Evolutionary conservation across 495 filamentous ascomycete species (phyloP), one percentile per base, ranked within the genome.

Genomic region (Staphylotrichum tortipilum): DNA sequence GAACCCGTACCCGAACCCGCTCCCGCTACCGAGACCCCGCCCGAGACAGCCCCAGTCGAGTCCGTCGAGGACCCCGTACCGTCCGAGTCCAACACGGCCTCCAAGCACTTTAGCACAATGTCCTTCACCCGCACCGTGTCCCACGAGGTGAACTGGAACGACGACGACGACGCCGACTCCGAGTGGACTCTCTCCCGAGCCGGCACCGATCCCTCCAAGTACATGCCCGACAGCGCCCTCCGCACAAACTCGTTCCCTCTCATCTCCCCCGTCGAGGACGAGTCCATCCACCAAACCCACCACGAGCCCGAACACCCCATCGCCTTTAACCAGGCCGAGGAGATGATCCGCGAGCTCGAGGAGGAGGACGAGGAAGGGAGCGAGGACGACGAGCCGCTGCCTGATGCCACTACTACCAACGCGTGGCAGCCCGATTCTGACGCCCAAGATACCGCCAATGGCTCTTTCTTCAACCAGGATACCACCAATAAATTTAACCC

Each of bases 231-330:
- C 11, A 70, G 57, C 44, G 73, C 77, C n/a, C n/a, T n/a, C 26
- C 71, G 79, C 42, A 76, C 80, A 36, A 82, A 84, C 58, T 83
- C 81, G 0, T 85, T 84, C 52, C 82, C 82, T 9, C 64, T 61
- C 12, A 73, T 82, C 2, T 71, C 74, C 23, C 71, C 72, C 12
- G 31, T 65, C 1, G 45, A 61, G 33, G 50, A 64, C 15, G 59
- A 64, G 12, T 12, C 31, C 14, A 12, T 12, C 31, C 7, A 8
- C 30, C 29, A 34, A 15, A 50, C 62, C 7, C 53, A 55, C 14
- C 54, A 58, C 28, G 59, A 68, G 18, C 37, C 49, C 23, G 60
- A 55, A 10, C 53, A 56, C 21, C 55, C 55, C 4, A 42, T 55
- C 21, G 26, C 53, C 17, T 51, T 44, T 15, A 55, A 38, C 21